Conservation (phyloP, 192 early-diverging fungal genomes). For the Backusella tuberculispora region DNA sequence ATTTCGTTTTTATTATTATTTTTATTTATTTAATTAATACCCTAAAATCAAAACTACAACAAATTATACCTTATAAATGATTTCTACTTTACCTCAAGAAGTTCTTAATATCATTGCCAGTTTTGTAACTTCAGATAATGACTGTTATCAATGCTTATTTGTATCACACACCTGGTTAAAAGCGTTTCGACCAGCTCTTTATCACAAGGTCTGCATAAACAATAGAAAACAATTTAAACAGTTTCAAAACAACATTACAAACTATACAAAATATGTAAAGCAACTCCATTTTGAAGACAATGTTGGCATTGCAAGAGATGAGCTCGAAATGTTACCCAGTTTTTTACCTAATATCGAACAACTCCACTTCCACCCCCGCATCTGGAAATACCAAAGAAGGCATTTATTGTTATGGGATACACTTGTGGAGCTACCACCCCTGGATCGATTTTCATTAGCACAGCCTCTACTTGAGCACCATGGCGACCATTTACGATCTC, state of each 20-base stretch:
- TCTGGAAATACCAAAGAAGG: constrained; percentile 5
- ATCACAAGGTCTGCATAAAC: not conserved
- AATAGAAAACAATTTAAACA: not conserved
- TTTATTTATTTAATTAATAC: too few relatives aligned
- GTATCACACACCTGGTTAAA: not conserved
- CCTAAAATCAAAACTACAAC: too few relatives aligned
- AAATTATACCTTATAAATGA: not conserved
- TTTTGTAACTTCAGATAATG: not conserved
- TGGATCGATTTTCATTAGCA: not conserved
- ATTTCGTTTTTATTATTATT: too few relatives aligned
- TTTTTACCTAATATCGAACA: not conserved
- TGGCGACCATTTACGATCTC: not conserved
- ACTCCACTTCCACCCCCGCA: not conserved
- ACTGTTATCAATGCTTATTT: not conserved
- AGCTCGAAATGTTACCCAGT: not conserved
- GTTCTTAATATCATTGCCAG: not conserved
- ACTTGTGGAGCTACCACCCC: not conserved
- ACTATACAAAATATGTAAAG: not conserved
- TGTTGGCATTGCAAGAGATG: not conserved
- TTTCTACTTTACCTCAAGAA: not conserved
- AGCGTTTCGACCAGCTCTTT: not conserved
- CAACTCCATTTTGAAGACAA: not conserved
- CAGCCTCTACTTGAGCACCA: not conserved
- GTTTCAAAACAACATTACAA: not conserved
- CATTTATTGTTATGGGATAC: not conserved